These are phyloP conservation scores for Tolypocladium ovalisporum DNA, from an alignment of 2,329 filamentous ascomycete species.

Conservation along the genomic window DNA sequence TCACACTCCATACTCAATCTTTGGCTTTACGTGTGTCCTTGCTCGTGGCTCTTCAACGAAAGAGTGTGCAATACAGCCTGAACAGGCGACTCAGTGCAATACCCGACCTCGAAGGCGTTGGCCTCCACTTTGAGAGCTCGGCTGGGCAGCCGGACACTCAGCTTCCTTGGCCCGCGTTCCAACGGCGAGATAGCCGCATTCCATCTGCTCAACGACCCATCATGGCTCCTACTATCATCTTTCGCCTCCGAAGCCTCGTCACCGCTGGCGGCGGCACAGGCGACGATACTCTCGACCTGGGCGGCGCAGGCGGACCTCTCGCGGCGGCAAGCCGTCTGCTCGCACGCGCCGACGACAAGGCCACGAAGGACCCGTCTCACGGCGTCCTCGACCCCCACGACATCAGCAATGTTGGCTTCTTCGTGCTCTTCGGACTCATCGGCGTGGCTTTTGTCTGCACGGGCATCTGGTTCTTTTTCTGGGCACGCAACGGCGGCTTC, in stretches of 20 bases:
- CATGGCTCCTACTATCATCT: slow-evolving; percentile 31
- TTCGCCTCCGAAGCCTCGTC: slow-evolving; percentile 18
- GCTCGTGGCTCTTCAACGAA: neutral
- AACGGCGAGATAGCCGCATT: slow-evolving; percentile 9
- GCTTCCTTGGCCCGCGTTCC: neutral
- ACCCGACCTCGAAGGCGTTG: neutral
- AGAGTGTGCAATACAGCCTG: neutral
- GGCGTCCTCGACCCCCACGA: slow-evolving; percentile 43
- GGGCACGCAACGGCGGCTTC: slow-evolving; percentile 94
- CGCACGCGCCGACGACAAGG: slow-evolving; percentile 19
- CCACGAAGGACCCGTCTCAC: slow-evolving; percentile 25
- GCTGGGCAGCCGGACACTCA: slow-evolving; percentile 13
- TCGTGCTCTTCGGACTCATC: slow-evolving; percentile 78
- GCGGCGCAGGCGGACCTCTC: slow-evolving; percentile 28
- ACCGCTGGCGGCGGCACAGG: slow-evolving; percentile 8
- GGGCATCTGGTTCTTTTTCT: slow-evolving; percentile 97
- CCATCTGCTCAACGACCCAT: slow-evolving; percentile 6
- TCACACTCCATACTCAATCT: neutral
- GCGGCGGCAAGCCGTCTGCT: slow-evolving; percentile 27
- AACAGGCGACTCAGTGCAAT: neutral
- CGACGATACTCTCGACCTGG: slow-evolving; percentile 14
- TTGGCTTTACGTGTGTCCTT: no score
- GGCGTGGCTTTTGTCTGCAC: slow-evolving; percentile 64
- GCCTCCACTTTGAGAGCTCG: slow-evolving; percentile 6
- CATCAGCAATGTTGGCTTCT: slow-evolving; percentile 61